These are phyloP conservation scores for Acrocalymma vagum DNA, from an alignment of 2,329 filamentous ascomycete genomes.

Conservation along the genomic window DNA sequence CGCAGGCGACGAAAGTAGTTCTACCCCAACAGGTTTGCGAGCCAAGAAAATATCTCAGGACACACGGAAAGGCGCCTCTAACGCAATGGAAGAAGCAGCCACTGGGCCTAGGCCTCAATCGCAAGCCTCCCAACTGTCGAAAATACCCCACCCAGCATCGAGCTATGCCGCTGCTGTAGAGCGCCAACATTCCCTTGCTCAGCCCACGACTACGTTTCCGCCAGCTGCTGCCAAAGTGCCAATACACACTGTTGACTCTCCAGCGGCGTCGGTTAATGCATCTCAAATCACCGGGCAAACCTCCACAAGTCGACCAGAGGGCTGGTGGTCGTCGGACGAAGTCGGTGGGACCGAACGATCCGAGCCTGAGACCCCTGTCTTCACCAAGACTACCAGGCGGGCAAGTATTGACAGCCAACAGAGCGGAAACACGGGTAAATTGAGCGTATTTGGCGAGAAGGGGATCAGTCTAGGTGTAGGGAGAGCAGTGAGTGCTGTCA, in stretches of 20 bases:
- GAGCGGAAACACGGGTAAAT: slow-evolving; percentile 28
- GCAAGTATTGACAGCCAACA: slow-evolving; percentile 37
- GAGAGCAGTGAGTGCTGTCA: slow-evolving; percentile 41
- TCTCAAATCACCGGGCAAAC: slow-evolving; percentile 41
- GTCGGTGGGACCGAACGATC: slow-evolving; percentile 41
- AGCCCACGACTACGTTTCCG: slow-evolving; percentile 30
- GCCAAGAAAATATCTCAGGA: slow-evolving; percentile 7
- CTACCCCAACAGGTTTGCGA: slow-evolving; percentile 25
- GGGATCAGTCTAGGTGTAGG: slow-evolving; percentile 44
- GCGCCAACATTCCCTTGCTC: slow-evolving; percentile 25
- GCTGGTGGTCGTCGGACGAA: slow-evolving; percentile 51
- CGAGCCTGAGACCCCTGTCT: slow-evolving; percentile 17
- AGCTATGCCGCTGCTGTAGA: slow-evolving; percentile 21
- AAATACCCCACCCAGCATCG: slow-evolving; percentile 25
- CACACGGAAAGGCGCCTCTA: too few relatives aligned
- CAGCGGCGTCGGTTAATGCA: slow-evolving; percentile 26
- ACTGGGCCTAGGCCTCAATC: slow-evolving; percentile 21
- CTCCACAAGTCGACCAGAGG: slow-evolving; percentile 44
- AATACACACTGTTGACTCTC: slow-evolving; percentile 24
- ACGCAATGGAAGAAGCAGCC: slow-evolving; percentile 5
- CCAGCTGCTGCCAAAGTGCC: slow-evolving; percentile 24
- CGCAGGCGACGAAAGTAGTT: slow-evolving; percentile 36
- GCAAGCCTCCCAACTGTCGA: slow-evolving; percentile 18
- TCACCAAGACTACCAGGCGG: slow-evolving; percentile 13
- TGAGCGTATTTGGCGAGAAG: slow-evolving; percentile 37